Evolutionary conservation across 2,329 filamentous ascomycete genomes (phyloP).

Genomic region (Sclerotinia sclerotiorum): DNA sequence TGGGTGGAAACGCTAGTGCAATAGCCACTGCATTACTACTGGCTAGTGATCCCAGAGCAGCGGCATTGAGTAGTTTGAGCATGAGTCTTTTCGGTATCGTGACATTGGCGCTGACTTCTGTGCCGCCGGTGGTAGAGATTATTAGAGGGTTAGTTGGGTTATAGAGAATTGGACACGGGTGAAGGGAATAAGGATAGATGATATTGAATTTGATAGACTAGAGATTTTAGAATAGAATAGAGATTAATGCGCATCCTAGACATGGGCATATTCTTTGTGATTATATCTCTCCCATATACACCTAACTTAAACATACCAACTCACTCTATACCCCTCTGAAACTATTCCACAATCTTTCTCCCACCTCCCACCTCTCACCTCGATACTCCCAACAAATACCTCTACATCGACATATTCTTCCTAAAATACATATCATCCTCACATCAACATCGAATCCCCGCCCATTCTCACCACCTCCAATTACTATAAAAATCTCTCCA

Average conservation of each 20-base stretch:
- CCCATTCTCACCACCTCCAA: too few relatives aligned
- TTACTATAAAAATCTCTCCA: too few relatives aligned
- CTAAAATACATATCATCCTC: too few relatives aligned
- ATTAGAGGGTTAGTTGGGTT: constrained; percentile 51
- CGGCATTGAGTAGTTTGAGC: constrained; percentile 57
- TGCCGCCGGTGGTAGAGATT: constrained; percentile 52
- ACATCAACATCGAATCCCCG: too few relatives aligned
- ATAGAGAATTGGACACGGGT: constrained; percentile 5
- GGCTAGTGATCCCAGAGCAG: constrained; percentile 56
- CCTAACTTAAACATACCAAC: neutral
- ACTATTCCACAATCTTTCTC: too few relatives aligned
- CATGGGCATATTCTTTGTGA: too few relatives aligned
- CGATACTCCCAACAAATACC: too few relatives aligned
- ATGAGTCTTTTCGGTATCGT: constrained; percentile 63
- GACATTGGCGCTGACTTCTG: constrained; percentile 57
- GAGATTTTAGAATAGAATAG: neutral
- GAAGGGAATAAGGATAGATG: neutral
- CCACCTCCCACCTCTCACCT: too few relatives aligned
- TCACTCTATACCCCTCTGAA: too few relatives aligned
- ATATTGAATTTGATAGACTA: neutral
- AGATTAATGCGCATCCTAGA: neutral
- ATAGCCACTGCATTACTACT: constrained; percentile 59
- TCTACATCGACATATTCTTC: too few relatives aligned
- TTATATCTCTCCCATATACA: neutral
- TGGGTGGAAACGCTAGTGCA: constrained; percentile 61